Conservation (phyloP, 495 filamentous ascomycete genomes). For the Hypoxylon intermedium region DNA sequence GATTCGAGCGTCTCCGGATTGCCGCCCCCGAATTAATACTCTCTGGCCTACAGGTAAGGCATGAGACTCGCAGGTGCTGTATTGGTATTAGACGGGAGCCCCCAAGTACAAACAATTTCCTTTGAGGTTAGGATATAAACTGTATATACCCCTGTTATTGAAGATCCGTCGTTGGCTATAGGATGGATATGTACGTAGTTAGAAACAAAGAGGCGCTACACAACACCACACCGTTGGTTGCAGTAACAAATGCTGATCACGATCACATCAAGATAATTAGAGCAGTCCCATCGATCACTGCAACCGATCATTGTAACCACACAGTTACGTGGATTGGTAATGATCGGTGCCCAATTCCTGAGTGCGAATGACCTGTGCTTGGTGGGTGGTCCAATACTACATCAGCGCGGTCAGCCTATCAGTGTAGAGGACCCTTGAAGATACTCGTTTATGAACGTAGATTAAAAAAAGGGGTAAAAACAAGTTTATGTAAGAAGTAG, state of each 20-base stretch:
- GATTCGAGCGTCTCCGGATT: constrained; percentile 12
- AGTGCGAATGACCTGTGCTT: constrained; percentile 1
- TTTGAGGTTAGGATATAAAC: constrained; percentile 13
- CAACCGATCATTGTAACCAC: constrained; percentile 39
- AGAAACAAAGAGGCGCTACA: no score
- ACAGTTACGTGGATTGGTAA: constrained; percentile 21
- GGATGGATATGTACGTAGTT: constrained; percentile 12
- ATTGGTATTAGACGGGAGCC: constrained; percentile 11
- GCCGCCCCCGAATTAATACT: constrained; percentile 25
- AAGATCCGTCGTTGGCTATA: constrained; percentile 25
- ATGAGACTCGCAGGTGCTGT: constrained; percentile 9
- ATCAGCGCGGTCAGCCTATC: constrained; percentile 1
- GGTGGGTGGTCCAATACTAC: constrained; percentile 26
- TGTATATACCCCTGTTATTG: constrained; percentile 25
- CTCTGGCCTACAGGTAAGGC: not conserved
- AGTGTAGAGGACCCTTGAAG: constrained; percentile 13
- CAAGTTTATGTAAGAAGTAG: constrained; percentile 17
- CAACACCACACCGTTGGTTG: constrained; percentile 15
- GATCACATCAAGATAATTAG: constrained; percentile 38
- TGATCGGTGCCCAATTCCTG: constrained; percentile 34
- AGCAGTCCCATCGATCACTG: constrained; percentile 38
- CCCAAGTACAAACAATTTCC: constrained; percentile 7
- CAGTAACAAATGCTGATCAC: constrained; percentile 32
- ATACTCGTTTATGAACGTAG: constrained; percentile 20
- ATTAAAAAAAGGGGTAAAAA: constrained; percentile 29